A percentile compares a stretch with the other conserved stretches of the same genome.
phyloP scores from a whole-genome alignment of 1,139 yeast genomes.

The Debaryomyces udenii region DNA sequence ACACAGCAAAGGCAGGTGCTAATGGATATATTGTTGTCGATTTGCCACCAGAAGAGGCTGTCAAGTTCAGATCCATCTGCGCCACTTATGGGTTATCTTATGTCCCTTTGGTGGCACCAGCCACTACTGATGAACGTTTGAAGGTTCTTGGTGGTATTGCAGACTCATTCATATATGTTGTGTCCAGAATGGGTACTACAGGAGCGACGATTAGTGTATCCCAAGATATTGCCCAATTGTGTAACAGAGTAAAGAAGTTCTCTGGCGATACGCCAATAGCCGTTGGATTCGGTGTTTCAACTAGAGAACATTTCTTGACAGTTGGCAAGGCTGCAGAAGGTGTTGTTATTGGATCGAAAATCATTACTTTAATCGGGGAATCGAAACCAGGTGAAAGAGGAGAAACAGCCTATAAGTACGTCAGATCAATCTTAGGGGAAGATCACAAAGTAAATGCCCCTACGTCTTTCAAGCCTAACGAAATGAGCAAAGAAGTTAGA shows the following conservation, averaged over 20 bases:
- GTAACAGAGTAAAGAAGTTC: slow-evolving; percentile 72
- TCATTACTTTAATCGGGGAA: slow-evolving; percentile 69
- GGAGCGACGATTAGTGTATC: slow-evolving; percentile 79
- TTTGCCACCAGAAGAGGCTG: slow-evolving; percentile 97
- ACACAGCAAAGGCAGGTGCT: slow-evolving; percentile 85
- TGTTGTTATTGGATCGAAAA: slow-evolving; percentile 91
- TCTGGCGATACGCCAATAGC: slow-evolving; percentile 85
- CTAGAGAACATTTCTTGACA: slow-evolving; percentile 82
- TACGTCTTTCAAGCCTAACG: slow-evolving; percentile 27
- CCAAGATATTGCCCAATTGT: slow-evolving; percentile 64
- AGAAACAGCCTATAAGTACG: slow-evolving; percentile 65
- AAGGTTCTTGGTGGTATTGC: slow-evolving; percentile 79
- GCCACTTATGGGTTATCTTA: slow-evolving; percentile 72
- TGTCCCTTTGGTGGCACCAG: slow-evolving; percentile 94
- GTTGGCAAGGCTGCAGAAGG: slow-evolving; percentile 88
- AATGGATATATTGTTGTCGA: slow-evolving; percentile 95
- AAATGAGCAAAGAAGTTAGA: slow-evolving; percentile 26
- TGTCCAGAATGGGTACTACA: slow-evolving; percentile 96
- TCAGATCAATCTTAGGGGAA: slow-evolving; percentile 69
- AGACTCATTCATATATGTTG: slow-evolving; percentile 93
- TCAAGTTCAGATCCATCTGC: slow-evolving; percentile 77
- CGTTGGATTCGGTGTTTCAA: slow-evolving; percentile 96
- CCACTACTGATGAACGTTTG: slow-evolving; percentile 89
- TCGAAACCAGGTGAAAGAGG: slow-evolving; percentile 63
- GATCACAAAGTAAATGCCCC: slow-evolving; percentile 47